phyloP scores from a whole-genome alignment of 2,329 filamentous ascomycete genomes.

The Alternaria sp. region DNA sequence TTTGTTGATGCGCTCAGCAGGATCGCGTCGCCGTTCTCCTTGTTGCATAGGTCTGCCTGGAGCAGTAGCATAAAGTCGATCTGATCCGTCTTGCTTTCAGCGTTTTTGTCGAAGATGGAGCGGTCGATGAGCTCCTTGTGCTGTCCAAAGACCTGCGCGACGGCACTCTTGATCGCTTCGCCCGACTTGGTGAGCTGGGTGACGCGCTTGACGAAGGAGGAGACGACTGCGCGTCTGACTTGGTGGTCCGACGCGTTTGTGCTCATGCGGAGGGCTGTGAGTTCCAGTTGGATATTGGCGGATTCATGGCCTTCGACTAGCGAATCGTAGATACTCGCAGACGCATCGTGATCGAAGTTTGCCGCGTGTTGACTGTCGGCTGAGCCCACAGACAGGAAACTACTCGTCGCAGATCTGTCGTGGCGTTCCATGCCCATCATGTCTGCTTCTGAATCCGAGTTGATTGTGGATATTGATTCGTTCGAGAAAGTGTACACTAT shows the following conservation, averaged over 20 bases:
- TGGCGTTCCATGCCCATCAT: slow-evolving; percentile 53
- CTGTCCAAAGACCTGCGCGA: slow-evolving; percentile 51
- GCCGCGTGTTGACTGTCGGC: slow-evolving; percentile 61
- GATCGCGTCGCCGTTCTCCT: slow-evolving; percentile 68
- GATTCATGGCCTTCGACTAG: slow-evolving; percentile 73
- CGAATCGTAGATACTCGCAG: slow-evolving; percentile 84
- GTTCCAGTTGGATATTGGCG: slow-evolving; percentile 90
- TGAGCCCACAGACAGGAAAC: slow-evolving; percentile 75
- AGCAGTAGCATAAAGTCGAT: slow-evolving; percentile 82
- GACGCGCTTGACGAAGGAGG: slow-evolving; percentile 83
- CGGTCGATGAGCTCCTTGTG: slow-evolving; percentile 67
- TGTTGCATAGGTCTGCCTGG: slow-evolving; percentile 77
- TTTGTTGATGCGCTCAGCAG: slow-evolving; percentile 82
- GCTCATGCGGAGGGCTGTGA: slow-evolving; percentile 89
- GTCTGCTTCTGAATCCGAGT: slow-evolving; percentile 57
- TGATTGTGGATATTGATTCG: slow-evolving; percentile 69
- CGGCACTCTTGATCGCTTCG: slow-evolving; percentile 48
- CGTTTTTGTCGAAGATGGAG: slow-evolving; percentile 64
- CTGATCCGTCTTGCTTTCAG: slow-evolving; percentile 69
- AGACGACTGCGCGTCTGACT: slow-evolving; percentile 84
- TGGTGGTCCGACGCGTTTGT: slow-evolving; percentile 89
- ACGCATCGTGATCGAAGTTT: slow-evolving; percentile 86
- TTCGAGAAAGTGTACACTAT: slow-evolving; percentile 60
- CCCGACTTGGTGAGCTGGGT: slow-evolving; percentile 68
- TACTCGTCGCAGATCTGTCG: slow-evolving; percentile 68